Base-by-base conservation (phyloP, 768 basidiomycete species). In the Termitomyces sp. region DNA sequence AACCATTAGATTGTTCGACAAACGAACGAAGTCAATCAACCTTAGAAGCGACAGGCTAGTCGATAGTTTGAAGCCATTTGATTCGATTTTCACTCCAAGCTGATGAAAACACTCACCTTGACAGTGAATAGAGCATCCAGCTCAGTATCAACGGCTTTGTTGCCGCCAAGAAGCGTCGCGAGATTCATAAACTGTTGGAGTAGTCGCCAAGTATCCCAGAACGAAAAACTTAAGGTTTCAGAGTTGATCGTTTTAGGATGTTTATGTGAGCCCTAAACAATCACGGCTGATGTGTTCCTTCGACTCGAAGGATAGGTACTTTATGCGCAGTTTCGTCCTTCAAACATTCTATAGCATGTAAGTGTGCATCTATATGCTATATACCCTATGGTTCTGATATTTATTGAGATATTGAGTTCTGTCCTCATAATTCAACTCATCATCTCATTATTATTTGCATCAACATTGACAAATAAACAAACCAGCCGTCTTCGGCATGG, bases 111-210 rank as follows among this genome's bases (percentile, higher is more conserved):
- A n/a, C 80, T 59, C 57, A 83, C 84, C 58, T 78, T 76, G 37
- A 76, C 64, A 30, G 75, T 75, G 64, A 90, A 88, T 28, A 90
- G 62, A 24, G 77, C 74, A 62, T 88, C 85, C 9, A 90, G 74
- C 45, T 85, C 86, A 3, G 69, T 68, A 62, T 89, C 87, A 34
- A 85, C 70, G 1, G 52, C 51, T 6, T 65, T 65, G 47, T 72
- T 73, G 7, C 65, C 68, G 46, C 70, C 74, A 0, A 87, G 74
- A 45, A 85, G 67, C 1, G 81, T 77, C 19, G 83, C 71, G 22
- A 85, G 76, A 64, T 78, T 82, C 83, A 85, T 84, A 11, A 17
- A 11, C 38, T 8, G 8, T 40, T 3, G 38, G 38, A 6, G n/a
- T 17, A n/a, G 15, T n/a, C 37, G 37, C n/a, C 37, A n/a, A 40